Conservation (phyloP, 192 early-diverging fungal species). For the Thamnidium elegans region DNA sequence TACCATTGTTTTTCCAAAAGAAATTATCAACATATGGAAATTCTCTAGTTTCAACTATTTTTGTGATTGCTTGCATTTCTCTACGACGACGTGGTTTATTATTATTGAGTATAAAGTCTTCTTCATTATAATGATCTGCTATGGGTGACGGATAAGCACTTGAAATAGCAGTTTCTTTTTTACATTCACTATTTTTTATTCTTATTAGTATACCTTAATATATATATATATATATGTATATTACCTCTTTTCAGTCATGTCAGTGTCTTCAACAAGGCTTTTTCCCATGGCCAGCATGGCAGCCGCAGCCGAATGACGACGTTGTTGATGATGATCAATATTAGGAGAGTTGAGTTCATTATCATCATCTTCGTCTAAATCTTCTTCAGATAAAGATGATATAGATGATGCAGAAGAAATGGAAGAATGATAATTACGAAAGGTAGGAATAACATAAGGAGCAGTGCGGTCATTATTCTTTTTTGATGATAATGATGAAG, state of each 20-base stretch:
- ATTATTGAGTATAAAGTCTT: slow-evolving; percentile 1
- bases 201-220: not conserved
- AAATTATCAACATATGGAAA: slow-evolving; percentile 47
- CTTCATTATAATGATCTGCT: slow-evolving; percentile 17
- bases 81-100: slow-evolving; percentile 48
- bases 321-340: slow-evolving; percentile 19
- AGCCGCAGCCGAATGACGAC: slow-evolving; percentile 29
- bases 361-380: not conserved
- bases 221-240: not conserved
- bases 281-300: slow-evolving; percentile 34
- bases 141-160: slow-evolving; percentile 23
- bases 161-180: not conserved
- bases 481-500: not conserved
- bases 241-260: not conserved
- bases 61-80: slow-evolving; percentile 59
- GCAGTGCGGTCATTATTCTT: not conserved
- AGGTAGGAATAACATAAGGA: not conserved
- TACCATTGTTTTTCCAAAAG: slow-evolving; percentile 62
- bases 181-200: not conserved
- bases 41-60: slow-evolving; percentile 55
- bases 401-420: not conserved
- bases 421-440: not conserved
- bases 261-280: not conserved
- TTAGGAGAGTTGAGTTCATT: not conserved
- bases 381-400: too few species aligned